Evolutionary conservation across 345 rosid genomes (phyloP).

Genomic region (Excoecaria agallocha): DNA sequence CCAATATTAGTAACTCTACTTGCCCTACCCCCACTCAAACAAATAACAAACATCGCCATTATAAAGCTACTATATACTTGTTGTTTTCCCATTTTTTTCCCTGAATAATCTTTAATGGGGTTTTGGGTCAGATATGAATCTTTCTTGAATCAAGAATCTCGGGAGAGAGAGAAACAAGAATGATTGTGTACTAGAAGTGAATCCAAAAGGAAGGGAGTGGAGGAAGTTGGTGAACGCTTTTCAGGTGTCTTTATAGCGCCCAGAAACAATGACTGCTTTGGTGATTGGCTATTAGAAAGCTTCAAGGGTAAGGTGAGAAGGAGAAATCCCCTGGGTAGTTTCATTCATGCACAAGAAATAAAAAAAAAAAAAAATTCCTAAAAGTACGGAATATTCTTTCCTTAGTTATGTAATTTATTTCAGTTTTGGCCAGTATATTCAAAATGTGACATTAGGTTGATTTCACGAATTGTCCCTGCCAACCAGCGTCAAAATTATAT

Average conservation of each 20-base stretch:
- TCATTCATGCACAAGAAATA: background rate
- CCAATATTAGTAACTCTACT: constrained; percentile 17
- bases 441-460: too few species aligned
- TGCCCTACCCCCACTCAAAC: constrained; percentile 6
- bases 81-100: constrained; percentile 15
- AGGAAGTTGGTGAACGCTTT: constrained; percentile 6
- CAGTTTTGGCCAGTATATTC: constrained; percentile 28
- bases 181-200: background rate
- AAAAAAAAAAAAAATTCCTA: background rate
- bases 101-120: constrained; percentile 7
- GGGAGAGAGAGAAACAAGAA: constrained; percentile 5
- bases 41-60: constrained; percentile 14
- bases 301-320: constrained; percentile 20
- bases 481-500: too few species aligned
- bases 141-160: constrained; percentile 24
- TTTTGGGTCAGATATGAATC: constrained; percentile 1
- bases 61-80: background rate
- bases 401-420: constrained; percentile 38
- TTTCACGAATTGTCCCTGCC: too few species aligned
- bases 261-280: background rate
- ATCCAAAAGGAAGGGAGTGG: constrained; percentile 9
- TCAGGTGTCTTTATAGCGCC: background rate
- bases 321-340: too few species aligned
- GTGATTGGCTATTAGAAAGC: constrained; percentile 20
- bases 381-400: constrained; percentile 31